Conservation (phyloP, 805 yeast species). For the Yamadazyma sp. region DNA sequence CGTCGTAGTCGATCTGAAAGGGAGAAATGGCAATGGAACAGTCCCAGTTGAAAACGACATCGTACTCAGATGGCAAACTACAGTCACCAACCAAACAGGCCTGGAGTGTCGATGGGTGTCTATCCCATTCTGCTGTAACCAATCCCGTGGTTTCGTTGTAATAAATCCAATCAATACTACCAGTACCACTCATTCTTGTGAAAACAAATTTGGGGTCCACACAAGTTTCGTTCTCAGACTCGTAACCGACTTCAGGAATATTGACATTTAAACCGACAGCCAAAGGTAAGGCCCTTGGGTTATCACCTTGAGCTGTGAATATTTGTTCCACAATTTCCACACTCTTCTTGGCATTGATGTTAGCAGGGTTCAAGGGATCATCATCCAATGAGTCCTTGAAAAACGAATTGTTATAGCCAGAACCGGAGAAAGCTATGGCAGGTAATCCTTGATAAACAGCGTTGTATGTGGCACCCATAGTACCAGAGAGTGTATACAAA, state of each 20-base stretch:
- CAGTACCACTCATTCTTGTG: slow-evolving; percentile 48
- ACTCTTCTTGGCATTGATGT: slow-evolving; percentile 45
- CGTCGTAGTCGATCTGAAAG: slow-evolving; percentile 51
- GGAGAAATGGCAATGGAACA: slow-evolving; percentile 48
- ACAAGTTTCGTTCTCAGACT: slow-evolving; percentile 38
- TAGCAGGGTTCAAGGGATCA: slow-evolving; percentile 40
- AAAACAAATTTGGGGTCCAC: slow-evolving; percentile 41
- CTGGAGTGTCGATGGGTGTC: slow-evolving; percentile 16
- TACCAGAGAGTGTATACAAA: slow-evolving; percentile 46
- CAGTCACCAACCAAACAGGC: slow-evolving; percentile 45
- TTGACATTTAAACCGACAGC: slow-evolving; percentile 50
- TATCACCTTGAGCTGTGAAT: slow-evolving; percentile 38
- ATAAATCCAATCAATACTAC: slow-evolving; percentile 30
- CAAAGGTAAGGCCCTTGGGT: slow-evolving; percentile 39
- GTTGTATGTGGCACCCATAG: slow-evolving; percentile 51
- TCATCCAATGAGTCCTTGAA: slow-evolving; percentile 45
- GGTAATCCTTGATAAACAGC: slow-evolving; percentile 50
- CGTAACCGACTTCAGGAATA: slow-evolving; percentile 45
- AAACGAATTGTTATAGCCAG: slow-evolving; percentile 50
- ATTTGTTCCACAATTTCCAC: slow-evolving; percentile 40
- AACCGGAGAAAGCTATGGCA: slow-evolving; percentile 53
- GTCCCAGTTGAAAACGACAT: slow-evolving; percentile 25
- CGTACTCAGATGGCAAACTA: slow-evolving; percentile 43
- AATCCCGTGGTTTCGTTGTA: slow-evolving; percentile 43
- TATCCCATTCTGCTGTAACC: slow-evolving; percentile 14